Evolutionary conservation across 2,329 filamentous ascomycete species (phyloP), one percentile per base, ranked within the genome.

Genomic region (Fusarium falciforme): DNA sequence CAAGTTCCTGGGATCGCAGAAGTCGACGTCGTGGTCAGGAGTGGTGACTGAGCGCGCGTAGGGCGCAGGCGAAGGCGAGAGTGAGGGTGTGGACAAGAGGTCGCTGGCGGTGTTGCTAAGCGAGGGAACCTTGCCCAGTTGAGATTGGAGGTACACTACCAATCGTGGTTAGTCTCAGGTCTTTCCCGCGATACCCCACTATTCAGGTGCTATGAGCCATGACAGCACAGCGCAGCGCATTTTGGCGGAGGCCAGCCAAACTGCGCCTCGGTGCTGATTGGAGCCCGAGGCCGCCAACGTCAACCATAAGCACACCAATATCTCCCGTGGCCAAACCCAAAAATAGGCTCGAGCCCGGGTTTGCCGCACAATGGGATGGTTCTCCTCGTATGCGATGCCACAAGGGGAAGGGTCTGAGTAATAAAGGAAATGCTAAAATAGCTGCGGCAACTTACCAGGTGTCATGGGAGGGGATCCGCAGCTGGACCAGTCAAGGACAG

Each of bases 1-100:
- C 73, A 98, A 86, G 80, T 97, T 94, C 80, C 95, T 92, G 36
- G 96, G 95, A 81, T 98, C 95, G 84, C 96, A 98, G 82, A 96
- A 97, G 84, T 94, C 92, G 76, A 94, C 89, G 82, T 94, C 92
- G 76, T 89, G 87, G 79, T 94, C 93, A 2, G 74, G 77, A 8
- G 91, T 91, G 54, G 89, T 85, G 81, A 92, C 86, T 65, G 93
- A 91, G 78, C 89, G 87, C 76, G 94, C 91, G 74, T 94, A 92
- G 33, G 94, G 94, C 57, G 94, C 93, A 20, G 95, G 94, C 35
- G 94, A 97, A 22, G 95, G 94, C 31, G 94, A 97, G 73, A 96
- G 90, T 68, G 94, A 96, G 76, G 94, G 93, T 65, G 91, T 89
- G 76, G 93, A 93, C 76, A 94, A 87, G 77, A 94, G 88, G 83